Evolutionary conservation across 2,329 filamentous ascomycete genomes (phyloP).

Genomic region (Talaromyces sp.): DNA sequence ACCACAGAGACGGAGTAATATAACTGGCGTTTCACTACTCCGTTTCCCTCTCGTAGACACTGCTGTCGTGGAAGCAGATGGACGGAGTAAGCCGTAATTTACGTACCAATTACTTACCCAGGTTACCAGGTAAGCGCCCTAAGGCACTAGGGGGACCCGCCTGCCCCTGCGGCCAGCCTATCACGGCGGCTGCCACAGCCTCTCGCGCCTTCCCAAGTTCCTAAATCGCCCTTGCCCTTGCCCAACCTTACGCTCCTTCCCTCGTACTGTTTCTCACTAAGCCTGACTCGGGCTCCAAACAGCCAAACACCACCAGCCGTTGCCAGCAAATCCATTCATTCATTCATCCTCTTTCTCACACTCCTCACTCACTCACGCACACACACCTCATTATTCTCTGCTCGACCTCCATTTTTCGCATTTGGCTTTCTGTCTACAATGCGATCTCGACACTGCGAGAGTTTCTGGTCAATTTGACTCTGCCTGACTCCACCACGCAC

Average conservation of each 20-base stretch:
- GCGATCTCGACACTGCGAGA: constrained; percentile 5
- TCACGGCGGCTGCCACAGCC: neutral
- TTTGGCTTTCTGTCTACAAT: constrained; percentile 22
- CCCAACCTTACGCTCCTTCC: constrained; percentile 1
- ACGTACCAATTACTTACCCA: neutral
- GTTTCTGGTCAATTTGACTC: constrained; percentile 2
- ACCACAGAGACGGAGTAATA: neutral
- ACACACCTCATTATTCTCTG: neutral
- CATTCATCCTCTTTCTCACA: neutral
- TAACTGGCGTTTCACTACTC: no score
- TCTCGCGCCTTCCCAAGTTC: neutral
- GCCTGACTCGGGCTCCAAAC: constrained; percentile 14
- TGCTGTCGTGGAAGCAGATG: no score
- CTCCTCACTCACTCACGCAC: constrained; percentile 13
- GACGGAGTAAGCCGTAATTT: no score
- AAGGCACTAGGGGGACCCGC: constrained; percentile 10
- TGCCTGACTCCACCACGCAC: constrained; percentile 5
- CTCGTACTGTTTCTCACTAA: neutral
- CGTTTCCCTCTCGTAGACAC: neutral
- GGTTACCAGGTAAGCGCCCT: constrained; percentile 3
- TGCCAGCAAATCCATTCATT: constrained; percentile 1
- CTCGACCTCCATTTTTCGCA: neutral
- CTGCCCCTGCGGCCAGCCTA: constrained; percentile 1
- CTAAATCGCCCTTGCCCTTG: constrained; percentile 2
- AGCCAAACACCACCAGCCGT: neutral